Evolutionary conservation across 2,329 filamentous ascomycete species (phyloP), one percentile per base, ranked within the genome.

Genomic region (Fusarium solani-melongenae): DNA sequence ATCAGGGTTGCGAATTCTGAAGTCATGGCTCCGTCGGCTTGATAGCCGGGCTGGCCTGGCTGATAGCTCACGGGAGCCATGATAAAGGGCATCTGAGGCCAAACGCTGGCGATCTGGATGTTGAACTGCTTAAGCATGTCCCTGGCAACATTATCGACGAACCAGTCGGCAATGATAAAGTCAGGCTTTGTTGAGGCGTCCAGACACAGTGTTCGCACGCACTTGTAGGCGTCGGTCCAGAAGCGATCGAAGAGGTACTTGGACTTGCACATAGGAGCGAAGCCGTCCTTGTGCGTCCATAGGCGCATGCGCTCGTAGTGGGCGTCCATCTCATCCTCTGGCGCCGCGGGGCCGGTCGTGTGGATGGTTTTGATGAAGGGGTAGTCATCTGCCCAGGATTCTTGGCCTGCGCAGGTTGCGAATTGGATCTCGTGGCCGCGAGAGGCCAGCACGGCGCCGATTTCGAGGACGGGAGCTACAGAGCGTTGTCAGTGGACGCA

Each of bases 91-190:
- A 84, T 84, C 66, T 84, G 81, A 4, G 84, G 82, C 80, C 80
- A 83, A 12, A 84, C 76, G 29, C 80, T 78, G 11, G 83, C 83
- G 6, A 85, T 74, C 3, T 84, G 84, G 5, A 86, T 66, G 15
- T 76, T 72, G 36, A 81, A 81, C 70, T 85, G 77, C 20, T 75
- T 65, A 7, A 81, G 78, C 55, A 86, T 83, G 63, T 86, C 85
- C 53, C 80, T 76, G 4, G 79, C 82, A 0, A 83, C 83, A 5
- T 81, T 79, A 8, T 86, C 83, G 31, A 82, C 83, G 41, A 85
- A 84, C 77, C 84, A 86, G 61, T 86, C 84, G 0, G 83, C 82
- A 4, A 86, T 64, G 27, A 86, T 83, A 62, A 86, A 79, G 69
- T 82, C 80, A 0, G 84, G 84, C 14, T 76, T 72, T 2, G 74